Evolutionary conservation across 768 basidiomycete genomes (phyloP), one percentile per base, ranked within the genome.

Genomic region (Kockovaella imperatae): DNA sequence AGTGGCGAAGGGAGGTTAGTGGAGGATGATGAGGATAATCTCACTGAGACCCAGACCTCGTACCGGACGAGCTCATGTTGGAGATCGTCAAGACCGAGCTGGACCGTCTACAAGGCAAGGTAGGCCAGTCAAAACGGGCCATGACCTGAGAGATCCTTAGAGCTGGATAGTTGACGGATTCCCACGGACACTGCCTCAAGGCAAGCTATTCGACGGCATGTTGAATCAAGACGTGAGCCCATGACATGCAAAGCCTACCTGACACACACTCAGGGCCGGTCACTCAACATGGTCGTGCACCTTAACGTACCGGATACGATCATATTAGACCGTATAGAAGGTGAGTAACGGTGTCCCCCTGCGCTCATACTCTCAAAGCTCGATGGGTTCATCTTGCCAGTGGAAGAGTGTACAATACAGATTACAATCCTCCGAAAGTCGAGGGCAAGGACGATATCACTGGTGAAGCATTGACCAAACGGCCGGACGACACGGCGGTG

Each of bases 101-200:
- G 35, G 67, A 71, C 45, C 58, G 66, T 40, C 49, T 71, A 35
- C 54, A 56, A 10, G 69, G 67, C 24, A 69, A 58, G 61, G 69
- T 67, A 44, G 30, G 59, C 39, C 17, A 4, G 20, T 38, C 28
- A n/a, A n/a, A n/a, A n/a, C 44, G 13, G 3, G 17, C 5, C n/a
- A 10, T 6, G 24, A 28, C 42, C 30, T 24, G 6, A 40, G 36
- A 20, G 18, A 5, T 41, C 34, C n/a, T 11, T 48, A 69, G 67
- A 68, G 61, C 56, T 73, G 72, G 72, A 71, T 73, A 42, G 46
- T 73, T 1, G 72, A 73, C 38, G 72, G 72, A 1, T 73, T 71
- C 50, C 72, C 72, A 4, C 59, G 72, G 8, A 73, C 72, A 10
- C 50, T 73, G 26, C 59, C 58, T 43, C 72, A 73, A 49, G 72